Evolutionary conservation across 495 filamentous ascomycete genomes (phyloP), one percentile per base, ranked within the genome.

Genomic region (Margaritispora aquatica): DNA sequence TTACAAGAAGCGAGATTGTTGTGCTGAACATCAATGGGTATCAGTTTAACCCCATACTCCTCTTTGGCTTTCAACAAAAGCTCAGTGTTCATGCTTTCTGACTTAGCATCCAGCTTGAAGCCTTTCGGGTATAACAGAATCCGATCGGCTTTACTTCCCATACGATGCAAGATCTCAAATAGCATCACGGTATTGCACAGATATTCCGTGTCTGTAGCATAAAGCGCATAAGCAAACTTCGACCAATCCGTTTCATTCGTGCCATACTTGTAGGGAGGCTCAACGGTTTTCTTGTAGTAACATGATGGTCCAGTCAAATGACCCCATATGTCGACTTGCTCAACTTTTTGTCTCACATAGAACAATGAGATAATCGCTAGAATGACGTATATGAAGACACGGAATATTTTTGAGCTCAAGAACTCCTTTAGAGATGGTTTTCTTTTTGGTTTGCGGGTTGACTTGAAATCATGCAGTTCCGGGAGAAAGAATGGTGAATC

Each of bases 101-200:
- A 44, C 75, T 68, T 63, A 67, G 53, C 55, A 68, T 65, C 26
- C 73, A 49, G 41, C 75, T 9, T 69, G 80, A 82, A 88, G 60
- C 67, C 64, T 55, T 72, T 69, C 15, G 86, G 86, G 63, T 89
- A 90, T 66, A 90, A 77, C 64, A 92, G 73, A 13, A 90, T 68
- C 4, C 82, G 79, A 29, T 87, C 81, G 1, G 88, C 85, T 58
- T 80, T 79, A 62, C 80, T 86, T 13, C 79, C 84, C 0, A 86
- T 70, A 26, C 79, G 74, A 23, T 83, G 64, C 51, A 91, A 61
- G 19, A 78, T 74, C 63, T 87, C 86, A 60, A 92, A 85, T 5
- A 91, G 74, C 87, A 92, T 88, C 54, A 92, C 68, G 1, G 83
- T 82, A 66, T 90, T 90, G 72, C 88, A 92, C 2, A 92, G 78